These are phyloP conservation scores for Lasiodiplodia hormozganensis DNA, from an alignment of 2,329 filamentous ascomycete genomes.

Conservation along the genomic window DNA sequence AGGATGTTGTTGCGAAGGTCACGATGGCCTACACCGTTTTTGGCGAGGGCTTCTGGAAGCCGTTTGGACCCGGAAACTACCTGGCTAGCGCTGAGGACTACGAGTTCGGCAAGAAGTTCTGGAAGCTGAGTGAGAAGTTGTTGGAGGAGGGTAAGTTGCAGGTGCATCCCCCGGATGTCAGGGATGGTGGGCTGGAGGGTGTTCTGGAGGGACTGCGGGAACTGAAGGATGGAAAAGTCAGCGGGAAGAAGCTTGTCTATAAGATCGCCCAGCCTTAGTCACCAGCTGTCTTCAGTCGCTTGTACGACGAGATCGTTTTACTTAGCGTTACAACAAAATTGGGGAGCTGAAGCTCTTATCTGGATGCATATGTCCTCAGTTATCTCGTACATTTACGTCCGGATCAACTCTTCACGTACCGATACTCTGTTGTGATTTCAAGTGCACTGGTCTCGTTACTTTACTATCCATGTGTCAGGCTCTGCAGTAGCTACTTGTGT, in stretches of 20 bases:
- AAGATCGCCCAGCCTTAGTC: background rate
- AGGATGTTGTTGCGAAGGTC: conserved; percentile 51
- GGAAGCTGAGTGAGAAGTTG: conserved; percentile 36
- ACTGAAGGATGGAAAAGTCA: conserved; percentile 42
- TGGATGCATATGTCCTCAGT: too few species aligned
- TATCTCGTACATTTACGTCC: too few species aligned
- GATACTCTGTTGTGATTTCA: too few species aligned
- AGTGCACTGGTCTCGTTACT: too few species aligned
- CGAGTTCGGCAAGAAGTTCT: conserved; percentile 40
- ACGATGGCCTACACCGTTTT: conserved; percentile 53
- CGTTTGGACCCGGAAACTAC: conserved; percentile 14
- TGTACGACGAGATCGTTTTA: too few species aligned
- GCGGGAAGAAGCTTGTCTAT: conserved; percentile 46
- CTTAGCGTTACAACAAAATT: too few species aligned
- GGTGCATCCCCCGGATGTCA: conserved; percentile 40
- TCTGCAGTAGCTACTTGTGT: too few species aligned
- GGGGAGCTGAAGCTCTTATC: too few species aligned
- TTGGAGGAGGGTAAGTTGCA: conserved; percentile 42
- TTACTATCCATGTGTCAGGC: too few species aligned
- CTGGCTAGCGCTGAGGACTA: conserved; percentile 37
- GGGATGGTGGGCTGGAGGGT: conserved; percentile 38
- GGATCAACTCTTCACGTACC: too few species aligned
- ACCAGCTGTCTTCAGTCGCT: too few species aligned
- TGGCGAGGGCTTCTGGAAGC: conserved; percentile 46
- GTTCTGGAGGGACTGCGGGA: conserved; percentile 43